Conservation (phyloP, 306 rosid species). For the Cicer cuneatum region DNA sequence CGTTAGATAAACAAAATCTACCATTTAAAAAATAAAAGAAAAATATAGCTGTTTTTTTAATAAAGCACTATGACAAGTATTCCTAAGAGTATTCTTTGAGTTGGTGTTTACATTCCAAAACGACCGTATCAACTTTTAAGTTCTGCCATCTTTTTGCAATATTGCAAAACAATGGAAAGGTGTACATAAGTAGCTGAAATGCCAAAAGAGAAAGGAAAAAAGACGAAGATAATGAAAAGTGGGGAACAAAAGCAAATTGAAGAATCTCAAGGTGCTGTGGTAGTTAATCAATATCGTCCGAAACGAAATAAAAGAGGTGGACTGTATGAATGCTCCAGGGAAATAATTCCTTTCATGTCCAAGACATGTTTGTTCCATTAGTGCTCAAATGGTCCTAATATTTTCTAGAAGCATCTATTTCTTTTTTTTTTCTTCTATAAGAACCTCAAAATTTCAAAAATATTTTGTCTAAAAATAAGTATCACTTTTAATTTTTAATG, state of each 20-base stretch:
- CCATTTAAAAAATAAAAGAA: no score
- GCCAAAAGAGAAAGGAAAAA: constrained; percentile 43
- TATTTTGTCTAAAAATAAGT: no score
- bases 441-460: no score
- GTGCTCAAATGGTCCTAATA: constrained; percentile 60
- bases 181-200: background rate
- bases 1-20: no score
- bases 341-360: constrained; percentile 50
- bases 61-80: no score
- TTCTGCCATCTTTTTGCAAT: no score
- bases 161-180: no score
- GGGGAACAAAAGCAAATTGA: constrained; percentile 49
- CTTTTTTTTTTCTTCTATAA: constrained; percentile 43
- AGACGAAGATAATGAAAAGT: constrained; percentile 25
- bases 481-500: no score
- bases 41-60: no score
- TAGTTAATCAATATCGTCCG: constrained; percentile 32
- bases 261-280: constrained; percentile 49
- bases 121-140: no score
- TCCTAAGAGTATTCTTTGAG: no score
- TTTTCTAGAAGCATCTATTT: constrained; percentile 46
- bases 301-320: constrained; percentile 32
- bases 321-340: background rate
- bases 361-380: constrained; percentile 54
- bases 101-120: no score